These are phyloP conservation scores for Fusarium sp. DNA, from an alignment of 2,329 filamentous ascomycete species.

Conservation along the genomic window DNA sequence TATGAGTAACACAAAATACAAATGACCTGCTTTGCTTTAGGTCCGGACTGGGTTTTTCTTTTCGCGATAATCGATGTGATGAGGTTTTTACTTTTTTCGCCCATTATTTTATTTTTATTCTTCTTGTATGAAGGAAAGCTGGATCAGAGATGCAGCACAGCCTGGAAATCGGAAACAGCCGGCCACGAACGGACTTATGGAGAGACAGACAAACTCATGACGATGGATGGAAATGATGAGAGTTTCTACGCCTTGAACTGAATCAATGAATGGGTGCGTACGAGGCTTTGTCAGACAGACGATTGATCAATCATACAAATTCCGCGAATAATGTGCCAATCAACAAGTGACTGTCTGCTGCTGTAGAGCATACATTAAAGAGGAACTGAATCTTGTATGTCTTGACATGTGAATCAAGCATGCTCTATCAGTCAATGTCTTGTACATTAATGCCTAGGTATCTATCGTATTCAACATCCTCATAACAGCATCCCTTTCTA, in stretches of 20 bases:
- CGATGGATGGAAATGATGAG: constrained; percentile 19
- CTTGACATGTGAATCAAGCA: background rate
- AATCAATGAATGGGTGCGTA: constrained; percentile 28
- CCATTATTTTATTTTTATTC: constrained; percentile 23
- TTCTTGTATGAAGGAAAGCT: constrained; percentile 40
- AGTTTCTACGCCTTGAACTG: constrained; percentile 26
- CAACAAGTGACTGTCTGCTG: background rate
- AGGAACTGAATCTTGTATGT: no score
- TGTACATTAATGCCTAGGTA: constrained; percentile 17
- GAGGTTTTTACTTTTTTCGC: constrained; percentile 11
- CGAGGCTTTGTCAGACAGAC: constrained; percentile 23
- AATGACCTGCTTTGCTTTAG: constrained; percentile 18
- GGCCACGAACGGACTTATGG: constrained; percentile 16
- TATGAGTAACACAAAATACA: constrained; percentile 26
- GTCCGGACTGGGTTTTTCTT: constrained; percentile 8
- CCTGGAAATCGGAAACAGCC: constrained; percentile 29
- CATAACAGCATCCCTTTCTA: constrained; percentile 11
- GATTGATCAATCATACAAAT: constrained; percentile 41
- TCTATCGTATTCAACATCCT: constrained; percentile 17
- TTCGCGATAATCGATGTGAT: constrained; percentile 34
- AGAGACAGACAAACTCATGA: constrained; percentile 6
- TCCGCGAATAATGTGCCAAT: constrained; percentile 3
- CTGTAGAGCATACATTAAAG: no score
- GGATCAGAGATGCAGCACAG: constrained; percentile 28
- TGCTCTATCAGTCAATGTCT: background rate